phyloP scores from a whole-genome alignment of 2,329 filamentous ascomycete genomes.

The Apiospora kogelbergensis region DNA sequence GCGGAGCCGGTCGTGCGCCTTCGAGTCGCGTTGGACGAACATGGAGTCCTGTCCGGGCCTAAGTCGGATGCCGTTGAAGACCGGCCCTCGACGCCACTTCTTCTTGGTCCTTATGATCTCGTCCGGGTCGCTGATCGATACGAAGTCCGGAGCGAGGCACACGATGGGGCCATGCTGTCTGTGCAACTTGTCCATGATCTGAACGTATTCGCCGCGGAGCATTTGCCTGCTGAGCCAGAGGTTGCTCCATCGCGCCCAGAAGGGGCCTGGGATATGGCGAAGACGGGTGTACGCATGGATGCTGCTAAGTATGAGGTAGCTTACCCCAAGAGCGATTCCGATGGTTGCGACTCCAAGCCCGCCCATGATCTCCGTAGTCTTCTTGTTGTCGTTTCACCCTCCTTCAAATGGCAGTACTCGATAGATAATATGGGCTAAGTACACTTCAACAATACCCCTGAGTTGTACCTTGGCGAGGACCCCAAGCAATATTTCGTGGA shows the following conservation, averaged over 20 bases:
- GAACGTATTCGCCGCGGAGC: background rate
- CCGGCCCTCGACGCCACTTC: background rate
- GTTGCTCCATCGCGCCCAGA: background rate
- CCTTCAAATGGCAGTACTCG: background rate
- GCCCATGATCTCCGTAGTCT: background rate
- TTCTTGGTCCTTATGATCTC: background rate
- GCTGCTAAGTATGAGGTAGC: background rate
- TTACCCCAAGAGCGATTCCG: background rate
- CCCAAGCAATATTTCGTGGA: background rate
- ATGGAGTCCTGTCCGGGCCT: background rate
- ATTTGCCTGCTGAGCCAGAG: background rate
- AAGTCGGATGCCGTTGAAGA: background rate
- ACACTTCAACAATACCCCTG: background rate
- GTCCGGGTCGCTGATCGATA: constrained; percentile 1
- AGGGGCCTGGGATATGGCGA: constrained; percentile 2
- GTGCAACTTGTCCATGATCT: background rate
- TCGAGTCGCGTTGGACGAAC: background rate
- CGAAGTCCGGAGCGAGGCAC: background rate
- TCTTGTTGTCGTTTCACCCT: background rate
- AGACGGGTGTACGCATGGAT: background rate
- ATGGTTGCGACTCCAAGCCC: background rate
- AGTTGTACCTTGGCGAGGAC: background rate
- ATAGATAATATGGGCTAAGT: background rate
- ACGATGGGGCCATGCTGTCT: background rate
- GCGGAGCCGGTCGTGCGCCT: background rate